phyloP scores from a whole-genome alignment of 2,329 filamentous ascomycete genomes.

The Paecilomyces sp. region DNA sequence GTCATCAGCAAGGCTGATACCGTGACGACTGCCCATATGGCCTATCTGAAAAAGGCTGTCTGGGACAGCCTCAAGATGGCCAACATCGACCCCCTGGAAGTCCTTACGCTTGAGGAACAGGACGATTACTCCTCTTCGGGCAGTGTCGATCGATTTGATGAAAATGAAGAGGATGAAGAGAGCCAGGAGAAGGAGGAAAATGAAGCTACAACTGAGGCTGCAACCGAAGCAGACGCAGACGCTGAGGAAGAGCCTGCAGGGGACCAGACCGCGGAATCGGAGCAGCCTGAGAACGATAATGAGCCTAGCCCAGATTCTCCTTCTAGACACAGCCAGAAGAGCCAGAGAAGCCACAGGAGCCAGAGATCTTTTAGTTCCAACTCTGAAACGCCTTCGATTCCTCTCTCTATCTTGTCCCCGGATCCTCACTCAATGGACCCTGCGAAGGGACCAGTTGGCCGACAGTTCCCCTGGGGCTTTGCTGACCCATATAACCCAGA shows the following conservation, averaged over 20 bases:
- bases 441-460: constrained; percentile 54
- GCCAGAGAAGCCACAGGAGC: constrained; percentile 35
- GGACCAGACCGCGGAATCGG: constrained; percentile 18
- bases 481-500: constrained; percentile 85
- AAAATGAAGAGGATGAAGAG: constrained; percentile 41
- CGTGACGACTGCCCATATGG: constrained; percentile 92
- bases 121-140: constrained; percentile 52
- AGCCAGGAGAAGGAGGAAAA: constrained; percentile 6
- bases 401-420: constrained; percentile 88
- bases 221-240: constrained; percentile 14
- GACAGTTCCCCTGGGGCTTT: constrained; percentile 93
- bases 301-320: constrained; percentile 26
- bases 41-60: constrained; percentile 80
- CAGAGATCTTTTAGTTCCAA: constrained; percentile 34
- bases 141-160: constrained; percentile 36
- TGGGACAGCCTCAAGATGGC: constrained; percentile 81
- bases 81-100: constrained; percentile 80
- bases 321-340: constrained; percentile 32
- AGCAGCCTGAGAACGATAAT: constrained; percentile 9
- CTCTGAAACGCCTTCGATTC: constrained; percentile 59
- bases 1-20: constrained; percentile 96
- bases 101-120: constrained; percentile 72
- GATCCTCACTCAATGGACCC: constrained; percentile 68
- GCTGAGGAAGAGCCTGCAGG: constrained; percentile 12
- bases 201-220: constrained; percentile 17